phyloP scores from a whole-genome alignment of 1,139 yeast genomes.

The Saccharomycopsis hybrid region DNA sequence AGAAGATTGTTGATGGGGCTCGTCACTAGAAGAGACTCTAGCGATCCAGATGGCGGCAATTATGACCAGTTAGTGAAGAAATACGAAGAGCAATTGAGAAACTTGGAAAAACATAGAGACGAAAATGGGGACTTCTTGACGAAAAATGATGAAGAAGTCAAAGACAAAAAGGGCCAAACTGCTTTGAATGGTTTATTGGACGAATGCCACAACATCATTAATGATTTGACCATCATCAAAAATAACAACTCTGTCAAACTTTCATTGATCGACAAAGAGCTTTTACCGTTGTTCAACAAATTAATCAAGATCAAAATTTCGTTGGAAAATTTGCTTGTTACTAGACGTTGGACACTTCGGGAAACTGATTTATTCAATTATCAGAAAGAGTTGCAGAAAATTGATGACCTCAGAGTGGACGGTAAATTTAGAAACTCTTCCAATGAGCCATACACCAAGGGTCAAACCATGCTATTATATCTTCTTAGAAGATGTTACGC shows the following conservation, averaged over 20 bases:
- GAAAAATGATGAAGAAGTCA: constrained; percentile 30
- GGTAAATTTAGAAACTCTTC: constrained; percentile 42
- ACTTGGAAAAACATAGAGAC: constrained; percentile 38
- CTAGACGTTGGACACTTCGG: constrained; percentile 95
- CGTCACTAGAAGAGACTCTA: constrained; percentile 40
- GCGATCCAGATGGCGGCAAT: constrained; percentile 22
- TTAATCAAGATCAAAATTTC: constrained; percentile 62
- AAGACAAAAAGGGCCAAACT: constrained; percentile 45
- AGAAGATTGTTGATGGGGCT: constrained; percentile 47
- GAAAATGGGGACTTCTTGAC: constrained; percentile 40
- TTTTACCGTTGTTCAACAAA: constrained; percentile 45
- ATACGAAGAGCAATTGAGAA: constrained; percentile 34
- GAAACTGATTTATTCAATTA: constrained; percentile 87
- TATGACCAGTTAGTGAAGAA: constrained; percentile 27
- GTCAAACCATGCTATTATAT: constrained; percentile 68
- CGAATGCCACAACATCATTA: constrained; percentile 70
- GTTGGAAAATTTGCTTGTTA: constrained; percentile 73
- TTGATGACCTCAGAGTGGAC: constrained; percentile 62
- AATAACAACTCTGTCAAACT: constrained; percentile 35
- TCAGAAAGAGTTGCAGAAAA: constrained; percentile 63
- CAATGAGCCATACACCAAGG: constrained; percentile 31
- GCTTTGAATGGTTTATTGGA: constrained; percentile 69
- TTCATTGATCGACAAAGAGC: constrained; percentile 37
- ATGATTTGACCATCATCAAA: constrained; percentile 60
- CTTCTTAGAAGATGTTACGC: constrained; percentile 86